Evolutionary conservation across 2,329 filamentous ascomycete species (phyloP).

Genomic region (Bipolaris oryzae): DNA sequence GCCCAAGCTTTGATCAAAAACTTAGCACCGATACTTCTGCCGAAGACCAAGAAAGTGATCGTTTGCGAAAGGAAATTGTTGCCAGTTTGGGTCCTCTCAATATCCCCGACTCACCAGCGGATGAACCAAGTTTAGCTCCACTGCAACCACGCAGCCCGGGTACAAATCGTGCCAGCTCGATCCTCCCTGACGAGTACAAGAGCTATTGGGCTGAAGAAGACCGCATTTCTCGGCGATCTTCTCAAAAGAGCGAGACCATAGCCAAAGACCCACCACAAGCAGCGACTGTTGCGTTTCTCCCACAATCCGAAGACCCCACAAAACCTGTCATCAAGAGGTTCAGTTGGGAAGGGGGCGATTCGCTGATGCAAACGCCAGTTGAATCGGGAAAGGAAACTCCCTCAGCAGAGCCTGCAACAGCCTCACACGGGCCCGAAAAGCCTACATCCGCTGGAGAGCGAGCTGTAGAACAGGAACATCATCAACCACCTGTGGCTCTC

Average conservation of each 20-base stretch:
- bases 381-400: slow-evolving; percentile 14
- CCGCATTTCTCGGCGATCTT: slow-evolving; percentile 46
- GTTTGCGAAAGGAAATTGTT: slow-evolving; percentile 75
- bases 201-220: slow-evolving; percentile 66
- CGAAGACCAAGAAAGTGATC: slow-evolving; percentile 71
- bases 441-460: slow-evolving; percentile 22
- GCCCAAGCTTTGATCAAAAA: slow-evolving; percentile 38
- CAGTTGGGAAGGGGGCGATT: slow-evolving; percentile 39
- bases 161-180: slow-evolving; percentile 63
- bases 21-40: slow-evolving; percentile 59
- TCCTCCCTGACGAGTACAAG: slow-evolving; percentile 70
- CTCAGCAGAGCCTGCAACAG: slow-evolving; percentile 19
- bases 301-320: slow-evolving; percentile 20
- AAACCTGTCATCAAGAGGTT: slow-evolving; percentile 36
- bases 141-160: slow-evolving; percentile 32
- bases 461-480: slow-evolving; percentile 23
- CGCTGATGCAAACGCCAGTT: slow-evolving; percentile 18
- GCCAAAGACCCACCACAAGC: slow-evolving; percentile 22
- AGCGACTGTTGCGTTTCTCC: slow-evolving; percentile 9
- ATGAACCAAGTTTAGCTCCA: slow-evolving; percentile 30
- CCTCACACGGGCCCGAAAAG: slow-evolving; percentile 10
- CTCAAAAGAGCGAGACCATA: slow-evolving; percentile 29
- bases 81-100: slow-evolving; percentile 62
- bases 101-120: slow-evolving; percentile 22
- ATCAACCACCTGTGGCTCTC: slow-evolving; percentile 25